These are phyloP conservation scores for Herpetomonas muscarum DNA, from an alignment of 208 protist genomes.

Conservation along the genomic window DNA sequence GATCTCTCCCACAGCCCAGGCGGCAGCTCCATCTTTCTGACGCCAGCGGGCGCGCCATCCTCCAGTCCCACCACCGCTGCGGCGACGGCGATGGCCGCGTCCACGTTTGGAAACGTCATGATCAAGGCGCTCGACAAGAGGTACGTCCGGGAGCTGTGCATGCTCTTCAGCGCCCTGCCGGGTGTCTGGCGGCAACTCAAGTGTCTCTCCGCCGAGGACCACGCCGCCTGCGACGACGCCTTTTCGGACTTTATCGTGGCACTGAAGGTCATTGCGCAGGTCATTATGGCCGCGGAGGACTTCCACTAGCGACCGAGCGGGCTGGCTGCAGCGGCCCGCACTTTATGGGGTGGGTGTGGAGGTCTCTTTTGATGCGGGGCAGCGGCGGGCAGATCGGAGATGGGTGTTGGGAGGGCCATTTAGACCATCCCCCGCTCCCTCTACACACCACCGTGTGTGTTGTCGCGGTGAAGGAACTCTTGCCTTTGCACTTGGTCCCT, in stretches of 20 bases:
- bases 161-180: slow-evolving; percentile 56
- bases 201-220: slow-evolving; percentile 44
- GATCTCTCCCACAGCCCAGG: no score
- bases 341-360: no score
- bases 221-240: slow-evolving; percentile 41
- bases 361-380: no score
- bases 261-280: slow-evolving; percentile 63
- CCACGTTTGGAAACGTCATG: slow-evolving; percentile 15
- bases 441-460: not conserved
- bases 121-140: slow-evolving; percentile 44
- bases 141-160: slow-evolving; percentile 63
- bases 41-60: no score
- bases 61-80: no score
- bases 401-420: no score
- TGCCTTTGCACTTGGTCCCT: not conserved
- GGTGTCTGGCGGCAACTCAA: slow-evolving; percentile 49
- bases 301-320: slow-evolving; percentile 31
- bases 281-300: slow-evolving; percentile 77
- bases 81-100: not conserved
- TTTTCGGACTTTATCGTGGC: slow-evolving; percentile 54
- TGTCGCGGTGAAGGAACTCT: not conserved
- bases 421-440: no score
- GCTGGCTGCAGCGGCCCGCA: no score
- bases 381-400: no score
- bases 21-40: no score